Evolutionary conservation across 345 rosid species (phyloP).

Genomic region (Odontarrhena argentea): DNA sequence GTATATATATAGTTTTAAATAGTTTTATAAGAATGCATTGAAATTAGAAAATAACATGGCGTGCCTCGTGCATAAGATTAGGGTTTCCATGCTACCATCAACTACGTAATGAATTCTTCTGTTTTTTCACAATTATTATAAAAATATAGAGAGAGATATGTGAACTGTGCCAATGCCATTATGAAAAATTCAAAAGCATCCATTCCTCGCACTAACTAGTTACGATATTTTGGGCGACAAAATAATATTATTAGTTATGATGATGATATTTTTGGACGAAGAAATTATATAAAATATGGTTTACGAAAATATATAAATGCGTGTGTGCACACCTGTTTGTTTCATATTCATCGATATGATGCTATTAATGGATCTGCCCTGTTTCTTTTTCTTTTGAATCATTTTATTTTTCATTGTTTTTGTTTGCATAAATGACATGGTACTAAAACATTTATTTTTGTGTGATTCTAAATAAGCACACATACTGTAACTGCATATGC

Average conservation of each 20-base stretch:
- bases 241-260: too few species aligned
- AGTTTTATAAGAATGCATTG: constrained; percentile 16
- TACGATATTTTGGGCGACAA: constrained; percentile 19
- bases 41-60: constrained; percentile 41
- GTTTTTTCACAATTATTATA: not conserved
- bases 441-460: not conserved
- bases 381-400: not conserved
- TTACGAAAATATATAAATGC: not conserved
- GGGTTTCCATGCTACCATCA: constrained; percentile 47
- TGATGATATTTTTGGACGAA: too few species aligned
- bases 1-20: constrained; percentile 1
- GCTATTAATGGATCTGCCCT: constrained; percentile 1
- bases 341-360: not conserved
- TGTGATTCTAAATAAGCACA: not conserved
- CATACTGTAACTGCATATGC: too few species aligned
- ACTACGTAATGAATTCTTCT: constrained; percentile 35
- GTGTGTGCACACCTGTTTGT: not conserved
- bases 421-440: not conserved
- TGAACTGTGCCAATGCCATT: constrained; percentile 5
- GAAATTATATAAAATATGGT: too few species aligned
- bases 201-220: constrained; percentile 38
- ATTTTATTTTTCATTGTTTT: not conserved
- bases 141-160: not conserved
- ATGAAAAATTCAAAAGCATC: constrained; percentile 21
- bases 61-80: constrained; percentile 38